Conservation (phyloP, 192 early-diverging fungal species). For the Phlyctochytrium planicorne region DNA sequence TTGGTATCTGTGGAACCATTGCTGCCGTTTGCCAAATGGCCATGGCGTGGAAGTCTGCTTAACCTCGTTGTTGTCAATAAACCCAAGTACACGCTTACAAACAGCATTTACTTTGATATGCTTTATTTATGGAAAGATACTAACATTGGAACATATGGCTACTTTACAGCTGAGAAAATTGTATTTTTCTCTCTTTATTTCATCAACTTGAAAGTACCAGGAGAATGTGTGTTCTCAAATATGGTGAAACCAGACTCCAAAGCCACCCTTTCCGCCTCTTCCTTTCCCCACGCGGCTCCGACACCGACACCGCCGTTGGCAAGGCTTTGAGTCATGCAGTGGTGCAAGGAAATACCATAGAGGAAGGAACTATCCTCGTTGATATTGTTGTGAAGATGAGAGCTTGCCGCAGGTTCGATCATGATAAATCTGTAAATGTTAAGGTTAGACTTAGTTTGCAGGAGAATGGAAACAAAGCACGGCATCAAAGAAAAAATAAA, state of each 20-base stretch:
- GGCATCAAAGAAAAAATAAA: too few relatives aligned
- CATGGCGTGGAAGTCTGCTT: slow-evolving; percentile 77
- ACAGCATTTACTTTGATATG: too few relatives aligned
- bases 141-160: too few relatives aligned
- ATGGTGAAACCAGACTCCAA: not conserved
- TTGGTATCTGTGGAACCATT: slow-evolving; percentile 91
- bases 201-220: too few relatives aligned
- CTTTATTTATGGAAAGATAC: too few relatives aligned
- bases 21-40: slow-evolving; percentile 83
- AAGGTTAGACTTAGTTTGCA: too few relatives aligned
- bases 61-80: too few relatives aligned
- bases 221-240: not conserved
- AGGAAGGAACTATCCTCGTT: not conserved
- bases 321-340: not conserved
- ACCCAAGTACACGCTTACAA: too few relatives aligned
- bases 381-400: not conserved
- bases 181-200: too few relatives aligned
- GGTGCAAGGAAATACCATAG: not conserved
- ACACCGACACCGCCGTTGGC: not conserved
- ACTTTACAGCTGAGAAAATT: too few relatives aligned
- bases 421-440: not conserved
- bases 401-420: not conserved
- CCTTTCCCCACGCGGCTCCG: not conserved
- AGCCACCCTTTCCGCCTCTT: not conserved
- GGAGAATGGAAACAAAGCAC: too few relatives aligned